Base-by-base conservation (phyloP, 1,284 basidiomycete genomes). In the Papiliotrema fonsecae region DNA sequence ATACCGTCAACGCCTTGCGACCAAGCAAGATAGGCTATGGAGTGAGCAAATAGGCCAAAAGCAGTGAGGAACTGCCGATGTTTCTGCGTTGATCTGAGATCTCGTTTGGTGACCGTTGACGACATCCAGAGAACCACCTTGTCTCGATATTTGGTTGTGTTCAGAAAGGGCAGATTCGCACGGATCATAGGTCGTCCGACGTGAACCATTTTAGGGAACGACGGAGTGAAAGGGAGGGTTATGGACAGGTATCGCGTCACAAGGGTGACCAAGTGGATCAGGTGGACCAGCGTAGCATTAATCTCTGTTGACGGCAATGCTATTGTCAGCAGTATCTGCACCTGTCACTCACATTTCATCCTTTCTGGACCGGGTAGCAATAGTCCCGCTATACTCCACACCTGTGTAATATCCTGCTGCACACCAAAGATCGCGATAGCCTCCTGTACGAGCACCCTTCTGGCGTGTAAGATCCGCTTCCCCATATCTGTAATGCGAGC, bases 21-120 rank as follows among this genome's bases (percentile, higher is more conserved):
- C 59, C 61, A 69, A 4, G 68, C 70, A 2, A 72, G 57, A 43
- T 72, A 72, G 1, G 68, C 62, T 2, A 70, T 51, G 0, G 65
- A 66, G 42, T 67, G 65, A 4, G 63, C 54, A 1, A 72, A 54
- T 16, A 72, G 54, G 2, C 57, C 68, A 38, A 65, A 70, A 3
- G 65, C 56, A 7, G 56, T 62, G 13, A 69, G 56, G 25, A 67
- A 69, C 9, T 54, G 51, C 3, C 56, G 58, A 36, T 69, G 62
- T 37, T 69, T 70, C 32, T 24, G 43, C 24, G 28, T 35, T 5
- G 61, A 56, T 25, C 44, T 19, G 19, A 48, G 24, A 36, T 57
- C 55, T 22, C 52, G 28, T 40, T 58, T 61, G 40, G 45, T 54
- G 6, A 56, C 44, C 0, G 56, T 54, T 16, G 50, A 54, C 4